Evolutionary conservation across 495 filamentous ascomycete genomes (phyloP), one percentile per base, ranked within the genome.

Genomic region (Bathelium albidoporum): DNA sequence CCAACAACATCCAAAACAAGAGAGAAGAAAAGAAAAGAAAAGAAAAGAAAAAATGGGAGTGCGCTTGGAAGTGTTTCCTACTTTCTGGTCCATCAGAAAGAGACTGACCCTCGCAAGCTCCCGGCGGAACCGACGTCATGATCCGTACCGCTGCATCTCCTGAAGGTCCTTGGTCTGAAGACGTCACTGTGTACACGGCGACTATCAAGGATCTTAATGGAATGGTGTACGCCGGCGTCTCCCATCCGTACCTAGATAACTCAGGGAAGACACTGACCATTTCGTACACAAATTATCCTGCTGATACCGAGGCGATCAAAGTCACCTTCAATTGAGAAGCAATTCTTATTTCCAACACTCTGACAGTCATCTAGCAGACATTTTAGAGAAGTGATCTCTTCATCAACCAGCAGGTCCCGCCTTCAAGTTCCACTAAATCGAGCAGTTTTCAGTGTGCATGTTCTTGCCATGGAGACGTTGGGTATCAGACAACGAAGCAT

Each of bases 141-240:
- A 55, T 55, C 2, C 49, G 49, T 16, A 55, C 49, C 16, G 49
- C 49, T 10, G 22, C 49, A 9, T 55, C 49, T 29, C 49, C 49
- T 11, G 49, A 55, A 55, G 49, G 49, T 55, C 49, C 49, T 55
- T 55, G 49, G 49, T 55, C 49, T 20, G 24, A 55, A 2, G 49
- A 55, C 29, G 4, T 55, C 49, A 55, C 24, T 55, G 49, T 55
- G 24, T 55, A 55, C 16, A 55, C 49, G 7, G 49, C 49, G 24
- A 55, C 22, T 55, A 29, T 55, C 20, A 55, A 55, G 20, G 49
- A 55, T 10, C 24, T 55, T 2, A 24, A 24, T 24, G 49, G 49
- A 9, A 55, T 55, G 49, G 49, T 55, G 0, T 55, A 55, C 16
- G 49, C 49, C 20, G 49, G 49, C 16, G 49, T 55, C 16, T 55